Percentiles rank a stretch among this genome's conserved stretches.
These are phyloP conservation scores for Climacium dendroides DNA, from an alignment of 225 moss, liverwort and hornwort species.

Conservation along the genomic window DNA sequence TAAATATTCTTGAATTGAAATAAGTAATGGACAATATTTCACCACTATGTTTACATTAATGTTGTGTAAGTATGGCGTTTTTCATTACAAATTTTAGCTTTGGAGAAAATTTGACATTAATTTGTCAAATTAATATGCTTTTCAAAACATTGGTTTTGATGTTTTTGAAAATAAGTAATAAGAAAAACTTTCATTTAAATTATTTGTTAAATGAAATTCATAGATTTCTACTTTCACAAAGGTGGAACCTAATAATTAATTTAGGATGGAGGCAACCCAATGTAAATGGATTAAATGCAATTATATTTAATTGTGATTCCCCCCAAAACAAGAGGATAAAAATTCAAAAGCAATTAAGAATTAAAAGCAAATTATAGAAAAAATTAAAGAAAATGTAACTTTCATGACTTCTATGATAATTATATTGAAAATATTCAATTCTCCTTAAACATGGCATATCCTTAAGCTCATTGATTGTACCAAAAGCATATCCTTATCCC, in stretches of 20 bases:
- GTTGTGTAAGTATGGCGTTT: not conserved
- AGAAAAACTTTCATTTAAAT: not conserved
- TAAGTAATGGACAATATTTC: not conserved
- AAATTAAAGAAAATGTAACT: not conserved
- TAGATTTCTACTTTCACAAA: fast-evolving
- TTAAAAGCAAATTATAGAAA: not conserved
- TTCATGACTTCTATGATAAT: not conserved
- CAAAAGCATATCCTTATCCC: no score
- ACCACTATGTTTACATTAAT: not conserved
- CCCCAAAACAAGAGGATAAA: not conserved
- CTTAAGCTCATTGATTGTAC: not conserved
- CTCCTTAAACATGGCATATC: no score
- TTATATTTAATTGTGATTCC: not conserved
- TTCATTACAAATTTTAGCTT: not conserved
- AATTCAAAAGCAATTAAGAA: not conserved
- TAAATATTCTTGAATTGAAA: not conserved
- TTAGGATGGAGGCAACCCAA: not conserved
- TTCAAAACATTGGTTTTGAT: not conserved
- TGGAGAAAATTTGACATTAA: not conserved
- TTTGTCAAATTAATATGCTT: not conserved
- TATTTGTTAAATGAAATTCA: not conserved
- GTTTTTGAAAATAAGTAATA: not conserved
- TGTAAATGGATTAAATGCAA: not conserved
- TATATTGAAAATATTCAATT: not conserved
- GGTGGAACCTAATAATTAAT: not conserved